Conservation (phyloP, 495 filamentous ascomycete species). For the Paragyromitra xinjiangensis region DNA sequence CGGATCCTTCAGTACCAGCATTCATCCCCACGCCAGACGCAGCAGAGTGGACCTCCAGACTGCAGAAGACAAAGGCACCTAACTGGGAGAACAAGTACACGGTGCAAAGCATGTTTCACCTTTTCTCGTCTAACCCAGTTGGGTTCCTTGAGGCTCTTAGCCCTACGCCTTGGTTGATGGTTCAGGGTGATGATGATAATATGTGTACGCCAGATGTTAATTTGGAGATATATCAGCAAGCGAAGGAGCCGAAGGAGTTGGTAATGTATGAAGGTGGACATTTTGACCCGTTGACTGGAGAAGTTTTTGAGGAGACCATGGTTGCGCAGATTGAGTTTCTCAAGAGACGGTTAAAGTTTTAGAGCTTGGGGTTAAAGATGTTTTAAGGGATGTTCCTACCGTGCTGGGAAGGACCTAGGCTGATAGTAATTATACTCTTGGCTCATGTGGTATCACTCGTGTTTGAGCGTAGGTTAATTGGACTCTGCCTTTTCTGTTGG, state of each 20-base stretch:
- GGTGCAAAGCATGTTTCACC: conserved; percentile 12
- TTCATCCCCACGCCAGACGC: neutral
- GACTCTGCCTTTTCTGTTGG: neutral
- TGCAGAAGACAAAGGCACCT: conserved; percentile 27
- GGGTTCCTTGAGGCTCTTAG: conserved; percentile 15
- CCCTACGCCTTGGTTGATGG: conserved; percentile 27
- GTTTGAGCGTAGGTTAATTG: neutral
- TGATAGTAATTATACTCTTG: neutral
- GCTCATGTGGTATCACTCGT: conserved; percentile 13
- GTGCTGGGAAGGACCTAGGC: neutral
- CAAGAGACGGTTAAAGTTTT: conserved; percentile 22
- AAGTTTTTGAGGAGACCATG: conserved; percentile 16
- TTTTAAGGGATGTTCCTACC: neutral
- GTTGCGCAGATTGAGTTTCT: conserved; percentile 30
- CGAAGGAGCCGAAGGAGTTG: conserved; percentile 29
- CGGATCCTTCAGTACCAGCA: neutral
- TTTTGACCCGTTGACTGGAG: conserved; percentile 1
- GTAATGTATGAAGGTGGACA: conserved; percentile 22
- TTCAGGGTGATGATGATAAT: conserved; percentile 15
- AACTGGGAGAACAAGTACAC: conserved; percentile 33
- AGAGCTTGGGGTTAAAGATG: neutral
- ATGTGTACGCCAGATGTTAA: neutral
- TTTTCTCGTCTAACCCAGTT: conserved; percentile 2
- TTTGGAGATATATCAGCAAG: conserved; percentile 2
- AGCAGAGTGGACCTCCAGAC: neutral